Evolutionary conservation across 345 rosid species (phyloP), one percentile per base, ranked within the genome.

Genomic region (Viola odorata): DNA sequence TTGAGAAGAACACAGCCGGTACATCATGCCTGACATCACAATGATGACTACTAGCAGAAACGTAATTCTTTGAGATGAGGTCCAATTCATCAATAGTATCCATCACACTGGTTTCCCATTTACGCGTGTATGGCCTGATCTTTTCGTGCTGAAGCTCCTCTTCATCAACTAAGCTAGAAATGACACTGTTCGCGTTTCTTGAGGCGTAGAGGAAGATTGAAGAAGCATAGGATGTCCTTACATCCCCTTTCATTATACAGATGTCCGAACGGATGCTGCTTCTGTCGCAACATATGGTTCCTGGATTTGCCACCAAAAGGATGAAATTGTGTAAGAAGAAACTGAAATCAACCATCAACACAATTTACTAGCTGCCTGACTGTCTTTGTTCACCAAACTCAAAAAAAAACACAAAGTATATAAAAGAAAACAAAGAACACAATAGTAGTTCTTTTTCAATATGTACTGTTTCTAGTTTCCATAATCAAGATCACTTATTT

Each of bases 71-170:
- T 4, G 63, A 50, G 4, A 84, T 50, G 42, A 90, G 91, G 56
- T 69, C 45, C 47, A 90, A 71, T 68, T 90, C 91, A 58, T 74
- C 85, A 45, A 90, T 74, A 17, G 90, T 82, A 57, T 80, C 77
- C 97, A 90, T 90, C 41, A 82, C 81, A 60, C 77, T 73, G 37
- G 75, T 73, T 53, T 90, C 97, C 97, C 97, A 90, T 80, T 90
- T 90, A 38, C 97, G 72, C 0, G 97, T 90, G 70, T 90, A 90
- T 1, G 97, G 97, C 58, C 72, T 81, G 75, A 87, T 80, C 79
- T 78, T 87, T 65, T 85, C 85, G 0, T 48, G 73, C 11, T 71
- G 84, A 58, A 77, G 55, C 52, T 72, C 71, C 9, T 62, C 63
- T 47, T 57, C 66, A 17, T 59, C 64, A 5, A 37, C 54, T 8